A percentile compares a stretch with the other conserved stretches of the same genome.
phyloP scores from a whole-genome alignment of 2,329 filamentous ascomycete genomes.

The Aureobasidium mangrovei region DNA sequence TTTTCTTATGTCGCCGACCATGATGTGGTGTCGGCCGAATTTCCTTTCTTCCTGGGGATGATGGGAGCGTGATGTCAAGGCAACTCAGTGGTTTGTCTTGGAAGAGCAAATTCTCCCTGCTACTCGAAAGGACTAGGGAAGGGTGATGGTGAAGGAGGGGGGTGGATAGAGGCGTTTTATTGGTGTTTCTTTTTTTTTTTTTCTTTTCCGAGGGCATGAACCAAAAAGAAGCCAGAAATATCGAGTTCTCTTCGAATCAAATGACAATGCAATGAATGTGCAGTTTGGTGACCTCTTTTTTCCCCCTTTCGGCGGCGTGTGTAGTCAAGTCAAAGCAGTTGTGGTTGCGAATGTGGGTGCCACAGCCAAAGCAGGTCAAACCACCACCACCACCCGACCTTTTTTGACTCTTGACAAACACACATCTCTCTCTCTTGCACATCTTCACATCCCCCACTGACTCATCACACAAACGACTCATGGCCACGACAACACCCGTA shows the following conservation, averaged over 20 bases:
- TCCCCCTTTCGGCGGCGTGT: too few relatives aligned
- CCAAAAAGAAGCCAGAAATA: background rate
- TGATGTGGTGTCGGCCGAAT: too few relatives aligned
- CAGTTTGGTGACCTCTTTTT: background rate
- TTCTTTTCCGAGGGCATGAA: background rate
- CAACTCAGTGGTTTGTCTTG: too few relatives aligned
- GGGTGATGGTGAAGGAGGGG: background rate
- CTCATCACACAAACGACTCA: too few relatives aligned
- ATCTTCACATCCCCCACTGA: background rate
- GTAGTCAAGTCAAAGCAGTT: too few relatives aligned
- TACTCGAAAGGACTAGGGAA: background rate
- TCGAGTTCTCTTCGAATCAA: background rate
- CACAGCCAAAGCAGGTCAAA: too few relatives aligned
- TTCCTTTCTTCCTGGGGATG: too few relatives aligned
- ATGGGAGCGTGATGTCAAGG: too few relatives aligned
- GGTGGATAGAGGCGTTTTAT: constrained; percentile 5
- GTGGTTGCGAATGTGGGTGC: too few relatives aligned
- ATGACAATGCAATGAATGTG: background rate
- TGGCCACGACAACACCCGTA: background rate
- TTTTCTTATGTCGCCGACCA: too few relatives aligned
- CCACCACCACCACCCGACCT: too few relatives aligned
- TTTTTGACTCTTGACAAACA: background rate
- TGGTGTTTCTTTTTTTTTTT: background rate
- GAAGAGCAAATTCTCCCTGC: too few relatives aligned
- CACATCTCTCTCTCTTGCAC: background rate